Evolutionary conservation across 1,139 yeast genomes (phyloP).

Genomic region (Suhomyces terraborum): DNA sequence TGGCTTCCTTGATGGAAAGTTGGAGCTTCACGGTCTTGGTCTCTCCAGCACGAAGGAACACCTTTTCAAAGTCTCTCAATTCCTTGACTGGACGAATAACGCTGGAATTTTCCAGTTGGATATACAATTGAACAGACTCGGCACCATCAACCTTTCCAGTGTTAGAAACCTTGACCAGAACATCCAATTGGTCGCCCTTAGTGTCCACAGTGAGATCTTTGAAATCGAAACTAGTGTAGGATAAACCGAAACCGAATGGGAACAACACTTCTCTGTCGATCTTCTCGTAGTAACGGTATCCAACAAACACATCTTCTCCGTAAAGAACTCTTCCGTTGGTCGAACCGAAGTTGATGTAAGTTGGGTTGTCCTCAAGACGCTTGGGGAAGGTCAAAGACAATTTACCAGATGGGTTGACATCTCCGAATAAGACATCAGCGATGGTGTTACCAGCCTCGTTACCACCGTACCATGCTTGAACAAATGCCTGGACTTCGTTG

Average conservation of each 20-base stretch:
- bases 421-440: constrained; percentile 32
- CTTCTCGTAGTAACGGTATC: constrained; percentile 31
- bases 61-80: constrained; percentile 56
- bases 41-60: constrained; percentile 44
- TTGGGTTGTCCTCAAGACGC: constrained; percentile 43
- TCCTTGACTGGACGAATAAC: constrained; percentile 58
- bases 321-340: constrained; percentile 28
- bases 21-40: constrained; percentile 35
- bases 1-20: constrained; percentile 49
- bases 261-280: constrained; percentile 21
- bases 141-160: constrained; percentile 43
- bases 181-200: constrained; percentile 17
- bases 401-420: constrained; percentile 33
- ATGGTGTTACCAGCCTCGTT: constrained; percentile 31
- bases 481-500: constrained; percentile 18
- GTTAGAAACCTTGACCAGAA: constrained; percentile 44
- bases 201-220: constrained; percentile 15
- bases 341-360: constrained; percentile 38
- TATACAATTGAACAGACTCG: constrained; percentile 51
- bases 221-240: constrained; percentile 26
- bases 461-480: constrained; percentile 28
- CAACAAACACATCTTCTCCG: constrained; percentile 32
- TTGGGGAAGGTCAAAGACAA: constrained; percentile 47
- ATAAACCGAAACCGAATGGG: constrained; percentile 31
- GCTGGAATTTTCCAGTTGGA: constrained; percentile 39